Base-by-base conservation (phyloP, 1,284 basidiomycete species). In the Microbotryomycetes sp. region DNA sequence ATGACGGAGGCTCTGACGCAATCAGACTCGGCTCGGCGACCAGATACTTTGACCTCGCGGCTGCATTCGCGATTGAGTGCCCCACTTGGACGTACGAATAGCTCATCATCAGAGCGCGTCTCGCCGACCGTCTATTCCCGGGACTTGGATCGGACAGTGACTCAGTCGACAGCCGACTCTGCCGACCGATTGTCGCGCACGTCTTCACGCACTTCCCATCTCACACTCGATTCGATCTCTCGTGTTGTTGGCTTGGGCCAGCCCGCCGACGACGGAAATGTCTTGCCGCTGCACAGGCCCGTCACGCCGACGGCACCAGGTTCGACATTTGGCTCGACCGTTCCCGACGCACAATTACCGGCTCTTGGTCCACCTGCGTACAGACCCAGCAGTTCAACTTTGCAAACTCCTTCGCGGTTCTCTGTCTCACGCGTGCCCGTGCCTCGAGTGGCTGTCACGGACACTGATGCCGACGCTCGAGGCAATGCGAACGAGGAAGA, bases 291-390 rank as follows among this genome's bases (percentile, higher is more conserved):
- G 60, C 65, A 1, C 4, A 21, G 7, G 55, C 18, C 21, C n/a
- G 26, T 4, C 41, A 49, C 13, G 53, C 5, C n/a, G 28, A 57
- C 11, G 48, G 45, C 28, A 13, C 27, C 35, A 46, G 57, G 3
- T 21, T 35, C n/a, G 31, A 24, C 6, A 28, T 67, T 31, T 54
- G 62, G 24, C 26, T 48, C 26, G n/a, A 51, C 28, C 16, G 28
- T 27, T 13, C 5, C 28, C 13, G 54, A 48, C 23, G 54, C 58
- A n/a, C 45, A 59, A 13, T 53, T 62, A 3, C 66, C 64, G n/a
- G 52, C 53, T 4, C 61, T 59, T 16, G 66, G 63, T 30, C 66
- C 66, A 18, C 66, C 66, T 0, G 66, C 66, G 13, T 68, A 68
- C 45, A 49, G 66, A 3, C 61, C 66, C 1, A 31, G 28, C 45